Evolutionary conservation across 257 asterid species (phyloP), one percentile per base, ranked within the genome.

Genomic region (Forsythia suspensa): DNA sequence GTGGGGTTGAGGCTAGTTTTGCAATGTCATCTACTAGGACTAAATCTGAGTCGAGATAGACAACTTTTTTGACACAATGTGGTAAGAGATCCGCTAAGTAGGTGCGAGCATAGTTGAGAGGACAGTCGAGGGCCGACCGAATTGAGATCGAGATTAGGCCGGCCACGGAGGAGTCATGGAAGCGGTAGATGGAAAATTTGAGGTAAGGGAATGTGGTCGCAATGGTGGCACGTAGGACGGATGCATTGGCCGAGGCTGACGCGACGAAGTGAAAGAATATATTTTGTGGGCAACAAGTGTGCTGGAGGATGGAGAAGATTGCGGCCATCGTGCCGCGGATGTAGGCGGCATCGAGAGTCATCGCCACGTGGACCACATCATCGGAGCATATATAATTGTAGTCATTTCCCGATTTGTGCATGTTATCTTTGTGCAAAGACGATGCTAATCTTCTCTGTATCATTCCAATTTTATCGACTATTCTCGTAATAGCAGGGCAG

Each of bases 281-380:
- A 78, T 86, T 90, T 39, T 90, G 81, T 2, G 95, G 92, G 82
- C 95, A 90, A 4, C 92, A 84, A 0, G 92, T 68, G 74, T 90
- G 95, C 34, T 88, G 95, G 46, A 90, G 83, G 21, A 83, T 84
- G 6, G 95, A 90, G 29, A 87, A 82, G 36, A 90, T 80, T 1
- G 92, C 95, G 2, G 95, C 95, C 90, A 88, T 87, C 18, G 95
- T 84, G 69, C 95, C 95, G 0, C 95, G 91, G 67, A 90, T 80
- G 80, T 90, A 90, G 21, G 88, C 81, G 1, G 83, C 85, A 77
- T 90, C 95, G 0, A 90, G 83, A 0, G 95, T 90, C 95, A 90
- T 90, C 2, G 91, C 95, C 77, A 87, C 88, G 8, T 88, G 92
- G 37, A 90, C 87, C 7, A 83, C 92, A 1, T 77, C 77, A 1